Evolutionary conservation across 331 rosid species (phyloP), one percentile per base, ranked within the genome.

Genomic region (Acacia concinna): DNA sequence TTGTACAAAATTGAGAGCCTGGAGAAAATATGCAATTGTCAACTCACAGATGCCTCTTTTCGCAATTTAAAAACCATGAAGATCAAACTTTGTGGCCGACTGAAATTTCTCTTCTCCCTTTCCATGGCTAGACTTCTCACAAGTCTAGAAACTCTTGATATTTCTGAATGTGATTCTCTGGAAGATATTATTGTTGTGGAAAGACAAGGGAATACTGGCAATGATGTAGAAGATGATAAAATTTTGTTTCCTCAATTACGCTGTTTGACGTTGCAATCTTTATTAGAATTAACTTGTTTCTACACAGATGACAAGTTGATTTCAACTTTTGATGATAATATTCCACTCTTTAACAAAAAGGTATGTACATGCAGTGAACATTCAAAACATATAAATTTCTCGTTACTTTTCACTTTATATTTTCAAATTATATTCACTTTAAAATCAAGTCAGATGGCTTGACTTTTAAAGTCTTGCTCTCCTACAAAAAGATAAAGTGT

Each of bases 211-310:
- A 10, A 30, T 3, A 6, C 3, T 27, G n/a, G 13, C 1, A 47
- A 11, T 6, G 20, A 14, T 32, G 27, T 23, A 34, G 21, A 34
- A 9, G 11, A 1, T 18, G 6, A 77, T 37, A 40, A 1, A 31
- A 54, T 73, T 14, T 38, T 35, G 62, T 82, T 88, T 44, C 64
- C 49, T 43, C 62, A 77, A 43, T 41, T 88, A 40, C 81, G 57
- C 4, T 67, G 14, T 67, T 78, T 84, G 81, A 21, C 64, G 8
- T 32, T 86, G 0, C 81, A 69, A 23, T 18, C 62, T 0, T 77
- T 82, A 12, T 84, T 82, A 18, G 28, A 30, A 40, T 59, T 74
- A 38, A 13, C 40, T 14, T 37, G 74, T 67, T 74, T 83, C 28
- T 74, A 37, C 6, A 28, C 59, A n/a, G 5, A 31, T 52, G 46